A percentile compares a stretch with the other conserved stretches of the same genome.
These are phyloP conservation scores for Gossypium stocksii DNA, from an alignment of 345 rosid genomes.

Conservation along the genomic window DNA sequence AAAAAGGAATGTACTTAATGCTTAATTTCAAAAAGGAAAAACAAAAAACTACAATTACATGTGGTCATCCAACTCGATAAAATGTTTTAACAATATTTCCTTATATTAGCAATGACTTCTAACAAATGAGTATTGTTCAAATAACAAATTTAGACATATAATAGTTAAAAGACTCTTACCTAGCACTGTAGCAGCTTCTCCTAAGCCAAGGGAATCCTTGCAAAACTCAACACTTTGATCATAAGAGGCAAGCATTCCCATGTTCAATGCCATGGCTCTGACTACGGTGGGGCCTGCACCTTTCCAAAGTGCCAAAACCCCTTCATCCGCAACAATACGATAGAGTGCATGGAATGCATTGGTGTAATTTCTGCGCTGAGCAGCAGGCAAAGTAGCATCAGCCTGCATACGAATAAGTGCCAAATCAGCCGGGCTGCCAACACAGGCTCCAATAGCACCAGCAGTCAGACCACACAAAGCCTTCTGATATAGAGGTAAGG, in stretches of 20 bases:
- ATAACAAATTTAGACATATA: background rate
- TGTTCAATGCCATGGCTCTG: constrained; percentile 9
- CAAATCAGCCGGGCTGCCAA: constrained; percentile 7
- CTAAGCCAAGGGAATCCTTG: constrained; percentile 1
- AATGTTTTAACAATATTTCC: too few relatives aligned
- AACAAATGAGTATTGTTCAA: too few relatives aligned
- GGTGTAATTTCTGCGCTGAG: background rate
- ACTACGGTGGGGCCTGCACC: background rate
- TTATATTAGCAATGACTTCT: too few relatives aligned
- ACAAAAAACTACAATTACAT: too few relatives aligned
- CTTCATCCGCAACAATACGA: background rate
- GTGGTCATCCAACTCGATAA: too few relatives aligned
- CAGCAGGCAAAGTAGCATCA: constrained; percentile 4
- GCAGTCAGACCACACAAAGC: constrained; percentile 8
- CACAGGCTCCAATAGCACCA: constrained; percentile 4
- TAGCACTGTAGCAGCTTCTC: constrained; percentile 1
- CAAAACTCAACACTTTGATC: constrained; percentile 5
- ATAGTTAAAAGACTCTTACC: background rate
- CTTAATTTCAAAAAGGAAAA: too few relatives aligned
- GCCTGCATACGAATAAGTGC: constrained; percentile 6
- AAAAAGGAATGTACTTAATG: too few relatives aligned
- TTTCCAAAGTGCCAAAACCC: constrained; percentile 6
- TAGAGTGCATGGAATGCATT: constrained; percentile 8
- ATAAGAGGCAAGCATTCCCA: constrained; percentile 5
- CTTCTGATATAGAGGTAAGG: constrained; percentile 1